phyloP scores from a whole-genome alignment of 2,329 filamentous ascomycete genomes.

The Clarireedia sp. region DNA sequence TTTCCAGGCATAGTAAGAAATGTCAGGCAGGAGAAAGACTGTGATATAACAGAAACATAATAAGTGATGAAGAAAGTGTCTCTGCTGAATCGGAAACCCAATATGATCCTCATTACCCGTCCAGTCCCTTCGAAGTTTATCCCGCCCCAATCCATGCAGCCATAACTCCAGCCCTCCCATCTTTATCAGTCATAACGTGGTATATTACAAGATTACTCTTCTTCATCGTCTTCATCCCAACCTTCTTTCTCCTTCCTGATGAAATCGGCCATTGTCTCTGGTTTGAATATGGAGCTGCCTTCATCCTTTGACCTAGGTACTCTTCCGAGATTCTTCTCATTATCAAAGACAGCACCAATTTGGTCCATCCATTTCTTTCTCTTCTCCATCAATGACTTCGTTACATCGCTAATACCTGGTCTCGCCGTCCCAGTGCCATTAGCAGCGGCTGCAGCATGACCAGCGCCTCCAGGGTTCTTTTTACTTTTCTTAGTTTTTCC shows the following conservation, averaged over 20 bases:
- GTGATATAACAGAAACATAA: no score
- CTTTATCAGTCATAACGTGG: background rate
- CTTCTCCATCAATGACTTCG: conserved; percentile 86
- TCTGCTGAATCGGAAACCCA: no score
- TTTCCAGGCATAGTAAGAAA: no score
- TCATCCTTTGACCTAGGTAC: conserved; percentile 62
- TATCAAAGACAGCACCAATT: conserved; percentile 84
- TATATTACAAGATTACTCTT: conserved; percentile 20
- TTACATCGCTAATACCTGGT: conserved; percentile 84
- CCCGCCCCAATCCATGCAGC: no score
- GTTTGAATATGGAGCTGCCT: conserved; percentile 63
- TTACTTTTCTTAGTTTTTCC: conserved; percentile 92
- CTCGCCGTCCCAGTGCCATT: conserved; percentile 54
- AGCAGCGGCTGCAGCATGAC: conserved; percentile 44
- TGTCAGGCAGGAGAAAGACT: no score
- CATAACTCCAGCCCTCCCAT: no score
- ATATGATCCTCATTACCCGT: no score
- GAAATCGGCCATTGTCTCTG: conserved; percentile 62
- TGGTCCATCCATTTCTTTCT: conserved; percentile 82
- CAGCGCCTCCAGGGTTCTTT: conserved; percentile 65
- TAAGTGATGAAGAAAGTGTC: no score
- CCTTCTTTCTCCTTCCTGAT: conserved; percentile 77
- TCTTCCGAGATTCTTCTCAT: conserved; percentile 43
- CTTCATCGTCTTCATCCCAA: conserved; percentile 55
- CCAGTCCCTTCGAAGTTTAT: no score